Percentiles rank a stretch among this genome's conserved stretches.
These are phyloP conservation scores for Lycium ferocissimum DNA, from an alignment of 257 asterid species.

Conservation along the genomic window DNA sequence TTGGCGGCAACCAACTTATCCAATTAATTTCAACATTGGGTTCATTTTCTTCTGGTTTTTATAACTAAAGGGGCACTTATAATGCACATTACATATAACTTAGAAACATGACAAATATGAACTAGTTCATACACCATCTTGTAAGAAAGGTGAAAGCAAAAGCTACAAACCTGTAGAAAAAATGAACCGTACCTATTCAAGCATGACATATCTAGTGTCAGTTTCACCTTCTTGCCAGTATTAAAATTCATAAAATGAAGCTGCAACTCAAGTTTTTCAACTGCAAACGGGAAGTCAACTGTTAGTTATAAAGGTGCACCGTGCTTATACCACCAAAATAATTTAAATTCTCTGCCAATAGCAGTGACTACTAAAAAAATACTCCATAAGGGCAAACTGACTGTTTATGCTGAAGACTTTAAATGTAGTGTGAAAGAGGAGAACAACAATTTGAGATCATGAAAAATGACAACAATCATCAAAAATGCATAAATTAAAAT, in stretches of 20 bases:
- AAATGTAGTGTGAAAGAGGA: conserved; percentile 10
- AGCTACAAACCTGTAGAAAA: conserved; percentile 23
- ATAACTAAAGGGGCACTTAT: not conserved
- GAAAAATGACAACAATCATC: conserved; percentile 12
- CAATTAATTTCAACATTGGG: not conserved
- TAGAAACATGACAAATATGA: not conserved
- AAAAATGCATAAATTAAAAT: not conserved
- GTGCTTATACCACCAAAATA: conserved; percentile 4
- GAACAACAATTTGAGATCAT: conserved; percentile 4
- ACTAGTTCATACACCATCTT: conserved; percentile 9
- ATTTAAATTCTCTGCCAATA: conserved; percentile 18
- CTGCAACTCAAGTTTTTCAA: conserved; percentile 63
- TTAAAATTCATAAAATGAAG: conserved; percentile 62
- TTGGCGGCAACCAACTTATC: conserved; percentile 23
- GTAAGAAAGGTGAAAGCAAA: conserved; percentile 25
- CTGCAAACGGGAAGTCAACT: conserved; percentile 54
- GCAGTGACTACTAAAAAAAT: not conserved
- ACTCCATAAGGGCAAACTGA: not conserved
- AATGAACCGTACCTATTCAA: conserved; percentile 65
- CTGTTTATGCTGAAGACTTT: not conserved
- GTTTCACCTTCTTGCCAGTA: conserved; percentile 61
- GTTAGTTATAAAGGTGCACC: conserved; percentile 28
- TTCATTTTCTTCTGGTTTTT: not conserved
- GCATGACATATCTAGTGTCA: conserved; percentile 80
- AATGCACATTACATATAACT: conserved; percentile 12